A percentile compares a stretch with the other conserved stretches of the same genome.
Conservation (phyloP, 1,139 yeast species). For the Yamadazyma trypodendri region DNA sequence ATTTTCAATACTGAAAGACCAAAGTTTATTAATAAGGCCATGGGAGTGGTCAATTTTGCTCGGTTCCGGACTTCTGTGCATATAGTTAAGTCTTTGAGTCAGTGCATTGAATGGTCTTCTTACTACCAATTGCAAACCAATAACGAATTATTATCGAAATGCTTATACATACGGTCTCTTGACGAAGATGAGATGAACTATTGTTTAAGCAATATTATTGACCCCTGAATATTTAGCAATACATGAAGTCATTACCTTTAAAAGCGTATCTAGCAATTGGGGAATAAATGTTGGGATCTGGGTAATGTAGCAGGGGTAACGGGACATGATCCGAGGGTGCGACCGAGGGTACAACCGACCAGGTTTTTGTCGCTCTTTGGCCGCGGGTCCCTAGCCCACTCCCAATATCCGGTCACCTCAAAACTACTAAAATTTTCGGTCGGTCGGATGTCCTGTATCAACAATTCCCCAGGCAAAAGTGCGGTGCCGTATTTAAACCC, state of each 20-base stretch:
- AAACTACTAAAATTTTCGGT: too few relatives aligned
- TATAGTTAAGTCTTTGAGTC: slow-evolving; percentile 75
- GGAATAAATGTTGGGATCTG: slow-evolving; percentile 1
- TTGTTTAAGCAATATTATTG: slow-evolving; percentile 15
- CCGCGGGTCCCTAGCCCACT: background rate
- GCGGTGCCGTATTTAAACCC: background rate
- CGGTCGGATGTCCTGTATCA: slow-evolving; percentile 1
- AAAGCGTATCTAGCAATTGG: background rate
- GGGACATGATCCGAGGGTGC: background rate
- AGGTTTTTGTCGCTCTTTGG: background rate
- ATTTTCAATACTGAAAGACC: slow-evolving; percentile 77
- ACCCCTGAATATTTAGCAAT: slow-evolving; percentile 4
- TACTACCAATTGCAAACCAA: slow-evolving; percentile 53
- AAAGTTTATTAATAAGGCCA: slow-evolving; percentile 36
- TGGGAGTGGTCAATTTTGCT: slow-evolving; percentile 66
- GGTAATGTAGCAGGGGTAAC: background rate
- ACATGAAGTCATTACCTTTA: background rate
- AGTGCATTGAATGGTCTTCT: slow-evolving; percentile 82
- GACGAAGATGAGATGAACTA: slow-evolving; percentile 74
- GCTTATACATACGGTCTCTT: slow-evolving; percentile 76
- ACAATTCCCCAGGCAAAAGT: background rate
- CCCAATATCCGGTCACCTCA: too few relatives aligned
- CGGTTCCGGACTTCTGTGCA: slow-evolving; percentile 76
- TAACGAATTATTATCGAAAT: slow-evolving; percentile 71
- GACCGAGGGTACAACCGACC: slow-evolving; percentile 1